Conservation (phyloP, 208 protist species). For the Trypanosoma vivax region DNA sequence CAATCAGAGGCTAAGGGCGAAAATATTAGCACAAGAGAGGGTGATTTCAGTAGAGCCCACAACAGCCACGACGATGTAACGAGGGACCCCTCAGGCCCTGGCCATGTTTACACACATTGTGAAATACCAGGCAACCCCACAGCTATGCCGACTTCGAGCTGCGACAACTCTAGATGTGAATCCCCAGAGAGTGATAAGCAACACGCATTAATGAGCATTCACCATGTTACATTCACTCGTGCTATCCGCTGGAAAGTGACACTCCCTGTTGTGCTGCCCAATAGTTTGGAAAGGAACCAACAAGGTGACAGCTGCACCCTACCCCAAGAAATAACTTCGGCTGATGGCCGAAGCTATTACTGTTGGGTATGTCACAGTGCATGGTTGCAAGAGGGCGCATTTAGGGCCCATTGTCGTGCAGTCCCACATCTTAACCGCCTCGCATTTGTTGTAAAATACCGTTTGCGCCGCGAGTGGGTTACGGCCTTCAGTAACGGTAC, state of each 20-base stretch:
- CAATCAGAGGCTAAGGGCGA: background rate
- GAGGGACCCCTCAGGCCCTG: too few species aligned
- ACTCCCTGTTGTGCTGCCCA: constrained; percentile 15
- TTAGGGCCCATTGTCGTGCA: constrained; percentile 35
- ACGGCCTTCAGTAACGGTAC: constrained; percentile 4
- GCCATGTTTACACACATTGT: too few species aligned
- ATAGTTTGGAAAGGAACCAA: too few species aligned
- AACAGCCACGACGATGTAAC: too few species aligned
- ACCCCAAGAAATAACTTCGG: background rate
- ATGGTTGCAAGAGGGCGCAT: constrained; percentile 5
- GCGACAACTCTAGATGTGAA: too few species aligned
- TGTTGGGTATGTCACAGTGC: constrained; percentile 50
- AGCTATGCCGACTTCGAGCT: too few species aligned
- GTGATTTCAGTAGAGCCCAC: too few species aligned
- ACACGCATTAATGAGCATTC: constrained; percentile 26
- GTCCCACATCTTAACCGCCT: constrained; percentile 47
- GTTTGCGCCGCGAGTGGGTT: constrained; percentile 19
- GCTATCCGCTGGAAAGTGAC: constrained; percentile 53
- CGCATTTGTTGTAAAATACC: constrained; percentile 27
- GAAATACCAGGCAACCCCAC: too few species aligned
- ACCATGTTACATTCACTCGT: constrained; percentile 39
- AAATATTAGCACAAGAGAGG: background rate
- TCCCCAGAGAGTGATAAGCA: constrained; percentile 6
- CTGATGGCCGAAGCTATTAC: constrained; percentile 17
- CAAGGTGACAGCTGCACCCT: background rate